Evolutionary conservation across 2,329 filamentous ascomycete species (phyloP).

Genomic region (Cytospora schulzeri): DNA sequence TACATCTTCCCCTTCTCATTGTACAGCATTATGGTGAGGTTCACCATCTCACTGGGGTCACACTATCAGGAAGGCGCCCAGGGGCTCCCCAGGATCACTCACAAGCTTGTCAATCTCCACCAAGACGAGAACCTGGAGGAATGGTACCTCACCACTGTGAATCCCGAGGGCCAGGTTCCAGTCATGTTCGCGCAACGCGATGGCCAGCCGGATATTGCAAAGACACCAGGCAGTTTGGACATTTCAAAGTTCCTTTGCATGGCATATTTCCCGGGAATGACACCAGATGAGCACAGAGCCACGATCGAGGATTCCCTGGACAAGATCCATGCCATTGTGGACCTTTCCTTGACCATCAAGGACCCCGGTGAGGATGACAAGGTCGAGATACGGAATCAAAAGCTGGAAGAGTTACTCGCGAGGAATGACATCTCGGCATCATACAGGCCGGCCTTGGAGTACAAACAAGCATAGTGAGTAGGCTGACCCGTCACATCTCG

Average conservation of each 20-base stretch:
- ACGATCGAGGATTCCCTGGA: constrained; percentile 19
- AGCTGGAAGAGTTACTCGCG: constrained; percentile 24
- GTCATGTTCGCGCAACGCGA: constrained; percentile 24
- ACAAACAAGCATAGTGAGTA: constrained; percentile 15
- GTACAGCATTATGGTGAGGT: constrained; percentile 30
- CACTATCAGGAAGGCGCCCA: constrained; percentile 14
- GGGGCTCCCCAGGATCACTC: constrained; percentile 5
- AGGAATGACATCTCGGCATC: constrained; percentile 7
- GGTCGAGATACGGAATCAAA: constrained; percentile 18
- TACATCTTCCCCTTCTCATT: constrained; percentile 28
- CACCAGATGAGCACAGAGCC: constrained; percentile 4
- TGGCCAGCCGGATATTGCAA: neutral
- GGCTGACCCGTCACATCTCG: neutral
- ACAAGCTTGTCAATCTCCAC: constrained; percentile 25
- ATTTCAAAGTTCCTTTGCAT: constrained; percentile 9
- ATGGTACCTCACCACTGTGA: constrained; percentile 24
- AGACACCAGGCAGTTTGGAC: constrained; percentile 2
- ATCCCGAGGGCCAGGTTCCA: constrained; percentile 29
- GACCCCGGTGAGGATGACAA: constrained; percentile 24
- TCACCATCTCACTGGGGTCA: constrained; percentile 22
- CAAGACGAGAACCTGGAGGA: constrained; percentile 26
- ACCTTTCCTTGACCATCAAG: constrained; percentile 24
- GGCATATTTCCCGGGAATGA: constrained; percentile 4
- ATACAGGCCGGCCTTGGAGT: constrained; percentile 17
- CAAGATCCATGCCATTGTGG: constrained; percentile 26